Percentiles rank a stretch among this genome's conserved stretches.
Evolutionary conservation across 345 rosid species (phyloP).

Genomic region (Gynandropsis gynandra): DNA sequence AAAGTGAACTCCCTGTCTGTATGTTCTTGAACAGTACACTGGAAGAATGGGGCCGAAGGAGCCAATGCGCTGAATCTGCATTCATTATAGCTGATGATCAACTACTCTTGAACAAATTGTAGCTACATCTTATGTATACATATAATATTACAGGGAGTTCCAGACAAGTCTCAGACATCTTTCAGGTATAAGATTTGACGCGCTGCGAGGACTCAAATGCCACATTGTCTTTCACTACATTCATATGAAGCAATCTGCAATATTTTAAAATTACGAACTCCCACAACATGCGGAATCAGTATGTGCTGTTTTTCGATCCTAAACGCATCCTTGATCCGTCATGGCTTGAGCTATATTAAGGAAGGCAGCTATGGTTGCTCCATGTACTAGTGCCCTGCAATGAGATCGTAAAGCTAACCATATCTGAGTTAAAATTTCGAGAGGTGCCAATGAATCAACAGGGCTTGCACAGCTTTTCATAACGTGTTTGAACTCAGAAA

Average conservation of each 20-base stretch:
- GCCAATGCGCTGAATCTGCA: too few species aligned
- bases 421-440: too few species aligned
- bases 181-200: background rate
- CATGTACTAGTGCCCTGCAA: slow-evolving; percentile 76
- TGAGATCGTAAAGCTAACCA: slow-evolving; percentile 5
- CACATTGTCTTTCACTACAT: background rate
- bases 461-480: too few species aligned
- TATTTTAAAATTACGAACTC: too few species aligned
- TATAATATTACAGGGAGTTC: slow-evolving; percentile 20
- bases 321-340: slow-evolving; percentile 98
- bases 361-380: slow-evolving; percentile 85
- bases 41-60: too few species aligned
- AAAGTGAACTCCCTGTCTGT: too few species aligned
- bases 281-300: too few species aligned
- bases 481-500: background rate
- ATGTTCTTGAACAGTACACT: too few species aligned
- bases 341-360: slow-evolving; percentile 93
- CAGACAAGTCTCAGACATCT: background rate
- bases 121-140: slow-evolving; percentile 1
- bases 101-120: too few species aligned
- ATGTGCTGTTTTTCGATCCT: slow-evolving; percentile 19
- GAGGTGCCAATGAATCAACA: too few species aligned
- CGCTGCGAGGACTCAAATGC: slow-evolving; percentile 6
- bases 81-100: too few species aligned
- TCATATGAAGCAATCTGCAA: background rate